Evolutionary conservation across 768 basidiomycete genomes (phyloP).

Genomic region (Mycena haematopus): DNA sequence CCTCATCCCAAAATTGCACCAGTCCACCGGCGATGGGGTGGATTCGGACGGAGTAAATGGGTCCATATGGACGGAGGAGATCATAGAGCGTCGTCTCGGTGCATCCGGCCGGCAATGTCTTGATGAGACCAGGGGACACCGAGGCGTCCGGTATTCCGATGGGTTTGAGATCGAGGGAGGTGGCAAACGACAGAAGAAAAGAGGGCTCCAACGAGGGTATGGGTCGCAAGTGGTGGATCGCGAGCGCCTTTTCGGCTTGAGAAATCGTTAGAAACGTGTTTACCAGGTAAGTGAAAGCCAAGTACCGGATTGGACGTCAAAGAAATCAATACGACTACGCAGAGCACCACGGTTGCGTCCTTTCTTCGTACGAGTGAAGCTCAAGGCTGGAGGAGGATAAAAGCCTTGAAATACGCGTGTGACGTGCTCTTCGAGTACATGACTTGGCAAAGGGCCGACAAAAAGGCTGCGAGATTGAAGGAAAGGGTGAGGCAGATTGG

Average conservation of each 20-base stretch:
- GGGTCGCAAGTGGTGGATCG: neutral
- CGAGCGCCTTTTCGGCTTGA: conserved; percentile 3
- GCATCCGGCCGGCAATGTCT: neutral
- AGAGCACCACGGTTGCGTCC: neutral
- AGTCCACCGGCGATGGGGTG: conserved; percentile 4
- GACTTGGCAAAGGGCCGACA: conserved; percentile 3
- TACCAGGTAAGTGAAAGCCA: neutral
- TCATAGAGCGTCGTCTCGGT: neutral
- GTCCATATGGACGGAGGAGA: conserved; percentile 8
- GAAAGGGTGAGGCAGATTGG: neutral
- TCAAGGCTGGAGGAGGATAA: neutral
- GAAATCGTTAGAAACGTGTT: neutral
- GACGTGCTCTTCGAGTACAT: conserved; percentile 9
- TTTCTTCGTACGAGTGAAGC: neutral
- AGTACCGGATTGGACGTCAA: neutral
- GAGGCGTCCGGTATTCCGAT: neutral
- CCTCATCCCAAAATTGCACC: conserved; percentile 24
- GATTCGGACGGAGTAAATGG: neutral
- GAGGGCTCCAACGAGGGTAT: neutral
- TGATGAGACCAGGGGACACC: neutral
- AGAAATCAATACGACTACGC: neutral
- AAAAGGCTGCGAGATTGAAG: conserved; percentile 9
- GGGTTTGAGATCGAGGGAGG: neutral
- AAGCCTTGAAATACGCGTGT: neutral
- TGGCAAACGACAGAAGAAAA: neutral